These are phyloP conservation scores for Boletus edulis DNA, from an alignment of 768 basidiomycete species.

Conservation along the genomic window DNA sequence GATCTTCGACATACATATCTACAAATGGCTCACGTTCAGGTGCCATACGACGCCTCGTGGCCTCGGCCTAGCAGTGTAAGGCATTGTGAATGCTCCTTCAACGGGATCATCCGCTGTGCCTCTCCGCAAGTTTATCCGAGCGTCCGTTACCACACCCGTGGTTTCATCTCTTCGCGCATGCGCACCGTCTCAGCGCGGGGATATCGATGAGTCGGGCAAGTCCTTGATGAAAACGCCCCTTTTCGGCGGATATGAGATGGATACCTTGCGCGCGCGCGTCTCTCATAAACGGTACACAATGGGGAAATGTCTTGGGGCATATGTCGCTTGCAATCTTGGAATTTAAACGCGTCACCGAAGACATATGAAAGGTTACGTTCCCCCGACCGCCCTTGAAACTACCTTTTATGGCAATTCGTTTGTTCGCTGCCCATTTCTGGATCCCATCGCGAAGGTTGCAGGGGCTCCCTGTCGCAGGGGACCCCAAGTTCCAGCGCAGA, in stretches of 20 bases:
- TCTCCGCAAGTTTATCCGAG: constrained; percentile 16
- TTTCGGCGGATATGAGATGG: constrained; percentile 21
- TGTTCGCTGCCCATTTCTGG: constrained; percentile 35
- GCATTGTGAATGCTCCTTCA: constrained; percentile 11
- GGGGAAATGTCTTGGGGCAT: constrained; percentile 17
- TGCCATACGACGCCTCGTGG: constrained; percentile 15
- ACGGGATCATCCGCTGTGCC: constrained; percentile 1
- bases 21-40: constrained; percentile 15
- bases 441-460: constrained; percentile 24
- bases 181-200: constrained; percentile 11
- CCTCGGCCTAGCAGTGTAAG: constrained; percentile 6
- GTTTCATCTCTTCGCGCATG: constrained; percentile 17
- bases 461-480: constrained; percentile 26
- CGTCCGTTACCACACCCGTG: constrained; percentile 17
- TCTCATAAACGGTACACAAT: constrained; percentile 17
- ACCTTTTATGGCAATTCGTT: constrained; percentile 36
- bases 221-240: constrained; percentile 11
- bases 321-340: constrained; percentile 29
- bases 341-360: constrained; percentile 32
- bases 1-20: constrained; percentile 15
- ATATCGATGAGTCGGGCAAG: constrained; percentile 14
- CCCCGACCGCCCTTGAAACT: constrained; percentile 35
- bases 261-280: neutral
- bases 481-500: constrained; percentile 34
- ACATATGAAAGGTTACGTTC: constrained; percentile 28